Evolutionary conservation across 1,139 yeast genomes (phyloP).

Genomic region (Hansenula sp.): DNA sequence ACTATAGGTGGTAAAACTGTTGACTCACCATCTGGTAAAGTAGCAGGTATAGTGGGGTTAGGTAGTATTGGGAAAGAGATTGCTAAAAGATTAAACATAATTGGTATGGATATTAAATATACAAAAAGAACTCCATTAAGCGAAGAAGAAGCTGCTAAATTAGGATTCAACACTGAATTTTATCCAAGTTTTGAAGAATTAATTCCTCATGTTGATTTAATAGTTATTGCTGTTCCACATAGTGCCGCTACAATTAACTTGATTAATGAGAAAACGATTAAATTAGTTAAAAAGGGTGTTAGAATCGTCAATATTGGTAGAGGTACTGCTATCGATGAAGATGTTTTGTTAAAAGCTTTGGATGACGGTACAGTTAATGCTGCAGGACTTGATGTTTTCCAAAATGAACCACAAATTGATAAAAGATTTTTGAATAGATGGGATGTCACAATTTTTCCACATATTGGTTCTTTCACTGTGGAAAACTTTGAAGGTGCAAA

Average conservation of each 20-base stretch:
- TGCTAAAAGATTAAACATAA: constrained; percentile 47
- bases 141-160: constrained; percentile 27
- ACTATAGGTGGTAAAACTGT: constrained; percentile 46
- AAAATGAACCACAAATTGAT: constrained; percentile 59
- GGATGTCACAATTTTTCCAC: constrained; percentile 76
- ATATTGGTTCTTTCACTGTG: constrained; percentile 42
- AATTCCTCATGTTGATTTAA: constrained; percentile 44
- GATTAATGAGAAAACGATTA: constrained; percentile 45
- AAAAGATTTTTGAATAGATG: constrained; percentile 49
- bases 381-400: constrained; percentile 81
- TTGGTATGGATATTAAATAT: constrained; percentile 69
- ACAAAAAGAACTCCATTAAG: constrained; percentile 51
- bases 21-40: constrained; percentile 53
- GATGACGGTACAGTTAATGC: constrained; percentile 62
- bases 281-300: constrained; percentile 46
- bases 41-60: constrained; percentile 69
- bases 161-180: constrained; percentile 44
- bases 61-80: constrained; percentile 72
- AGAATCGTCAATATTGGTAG: constrained; percentile 79
- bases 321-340: constrained; percentile 70
- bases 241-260: constrained; percentile 53
- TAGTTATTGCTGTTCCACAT: constrained; percentile 68
- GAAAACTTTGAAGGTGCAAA: constrained; percentile 17
- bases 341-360: constrained; percentile 63
- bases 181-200: constrained; percentile 35